phyloP scores from a whole-genome alignment of 2,329 filamentous ascomycete species.

The Tolypocladium inflatum region DNA sequence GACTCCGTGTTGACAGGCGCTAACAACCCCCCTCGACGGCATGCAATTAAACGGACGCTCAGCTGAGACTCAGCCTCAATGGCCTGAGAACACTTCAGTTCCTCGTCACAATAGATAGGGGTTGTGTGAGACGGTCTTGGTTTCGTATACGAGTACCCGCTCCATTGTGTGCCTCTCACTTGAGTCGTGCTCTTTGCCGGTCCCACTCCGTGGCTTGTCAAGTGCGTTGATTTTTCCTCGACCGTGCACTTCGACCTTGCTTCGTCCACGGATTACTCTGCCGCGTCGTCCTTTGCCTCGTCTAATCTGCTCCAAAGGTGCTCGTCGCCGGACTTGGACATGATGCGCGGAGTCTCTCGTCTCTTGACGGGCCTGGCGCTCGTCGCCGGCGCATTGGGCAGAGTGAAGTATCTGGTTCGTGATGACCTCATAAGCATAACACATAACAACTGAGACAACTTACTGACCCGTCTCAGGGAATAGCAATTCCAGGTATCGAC shows the following conservation, averaged over 20 bases:
- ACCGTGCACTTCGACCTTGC: neutral
- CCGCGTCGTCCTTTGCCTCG: neutral
- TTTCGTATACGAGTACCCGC: neutral
- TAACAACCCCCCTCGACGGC: too few species aligned
- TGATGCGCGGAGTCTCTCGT: neutral
- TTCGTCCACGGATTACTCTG: too few species aligned
- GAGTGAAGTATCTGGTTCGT: neutral
- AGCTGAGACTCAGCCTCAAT: neutral
- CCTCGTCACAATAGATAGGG: too few species aligned
- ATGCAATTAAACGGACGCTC: neutral
- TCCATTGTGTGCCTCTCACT: neutral
- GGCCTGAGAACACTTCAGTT: neutral
- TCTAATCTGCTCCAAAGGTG: neutral
- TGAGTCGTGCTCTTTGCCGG: neutral
- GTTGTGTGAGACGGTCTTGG: neutral
- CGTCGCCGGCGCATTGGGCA: neutral
- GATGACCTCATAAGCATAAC: neutral
- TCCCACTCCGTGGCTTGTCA: neutral
- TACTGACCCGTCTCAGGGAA: slow-evolving; percentile 18
- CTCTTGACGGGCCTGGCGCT: neutral
- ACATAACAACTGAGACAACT: neutral
- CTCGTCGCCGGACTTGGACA: neutral
- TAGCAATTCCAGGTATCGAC: slow-evolving; percentile 37
- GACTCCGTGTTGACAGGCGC: too few species aligned
- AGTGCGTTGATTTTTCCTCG: neutral